These are phyloP conservation scores for Colletotrichum tropicicola DNA, from an alignment of 2,329 filamentous ascomycete species.

Conservation along the genomic window DNA sequence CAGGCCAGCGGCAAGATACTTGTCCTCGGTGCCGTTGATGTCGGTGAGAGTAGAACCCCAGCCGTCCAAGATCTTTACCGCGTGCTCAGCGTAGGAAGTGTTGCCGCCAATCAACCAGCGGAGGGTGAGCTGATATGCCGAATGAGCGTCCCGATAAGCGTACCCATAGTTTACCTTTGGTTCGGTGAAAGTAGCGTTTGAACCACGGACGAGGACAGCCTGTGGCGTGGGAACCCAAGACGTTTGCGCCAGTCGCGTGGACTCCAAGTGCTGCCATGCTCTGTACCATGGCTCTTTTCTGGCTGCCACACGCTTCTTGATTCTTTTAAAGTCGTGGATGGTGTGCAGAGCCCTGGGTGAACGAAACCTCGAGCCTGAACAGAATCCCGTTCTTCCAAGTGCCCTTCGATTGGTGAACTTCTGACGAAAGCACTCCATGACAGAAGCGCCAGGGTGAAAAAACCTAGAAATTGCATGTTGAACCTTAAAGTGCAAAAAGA, in stretches of 20 bases:
- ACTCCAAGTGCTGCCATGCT: neutral
- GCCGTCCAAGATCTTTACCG: constrained; percentile 41
- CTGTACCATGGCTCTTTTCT: neutral
- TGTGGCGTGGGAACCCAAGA: constrained; percentile 3
- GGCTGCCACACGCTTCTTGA: neutral
- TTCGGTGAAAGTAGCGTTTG: neutral
- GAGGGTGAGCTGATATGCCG: neutral
- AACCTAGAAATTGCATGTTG: neutral
- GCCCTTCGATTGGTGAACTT: neutral
- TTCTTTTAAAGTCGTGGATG: neutral
- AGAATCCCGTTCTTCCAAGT: neutral
- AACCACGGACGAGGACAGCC: neutral
- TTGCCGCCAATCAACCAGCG: neutral
- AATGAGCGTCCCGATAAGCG: neutral
- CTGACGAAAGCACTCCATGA: neutral
- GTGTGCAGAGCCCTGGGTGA: neutral
- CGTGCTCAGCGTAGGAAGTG: constrained; percentile 30
- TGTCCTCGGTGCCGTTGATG: constrained; percentile 42
- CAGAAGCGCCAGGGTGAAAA: neutral
- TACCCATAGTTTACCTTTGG: neutral
- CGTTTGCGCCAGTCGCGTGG: constrained; percentile 28
- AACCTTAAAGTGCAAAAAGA: neutral
- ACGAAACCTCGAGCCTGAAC: neutral
- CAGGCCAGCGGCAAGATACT: constrained; percentile 43
- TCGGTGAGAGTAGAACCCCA: constrained; percentile 43